Evolutionary conservation across 192 early-diverging fungal genomes (phyloP), one percentile per base, ranked within the genome.

Genomic region (Pilaira anomala): DNA sequence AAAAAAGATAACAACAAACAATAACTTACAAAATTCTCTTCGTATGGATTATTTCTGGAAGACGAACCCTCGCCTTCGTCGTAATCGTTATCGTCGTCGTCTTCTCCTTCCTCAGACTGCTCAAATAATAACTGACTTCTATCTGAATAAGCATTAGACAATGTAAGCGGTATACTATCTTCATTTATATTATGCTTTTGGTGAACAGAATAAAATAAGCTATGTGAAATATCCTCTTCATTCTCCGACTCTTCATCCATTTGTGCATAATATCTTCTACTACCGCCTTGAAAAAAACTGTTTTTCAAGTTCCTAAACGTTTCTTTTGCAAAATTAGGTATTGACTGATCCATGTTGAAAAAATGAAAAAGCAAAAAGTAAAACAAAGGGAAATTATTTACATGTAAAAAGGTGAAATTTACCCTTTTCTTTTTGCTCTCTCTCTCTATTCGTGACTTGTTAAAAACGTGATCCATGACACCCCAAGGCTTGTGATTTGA

Each of bases 191-290:
- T 16, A 9, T 36, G 33, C 5, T 36, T 36, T 29, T 19, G 60
- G 19, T 57, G 71, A 40, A 61, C 44, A 19, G 71, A 73, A 36
- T 63, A 73, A 46, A 73, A 73, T 7, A 73, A 21, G 26, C 66
- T 73, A 25, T 67, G 65, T 14, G 58, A 46, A 12, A 51, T 54
- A 2, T 71, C 62, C 22, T 72, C 70, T 57, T 67, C 71, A 56
- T 72, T 61, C 40, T 73, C 71, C 45, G 65, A 63, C 21, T 66
- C 70, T 29, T 62, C 44, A 26, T 67, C 65, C 60, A 73, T 58
- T 18, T 63, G 71, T 16, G 71, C 52, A 33, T 70, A 70, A 46
- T 62, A 51, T 0, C 64, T 63, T 14, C 61, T 24, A 30, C 49
- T 19, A 12, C 25, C 45, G 3, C 50, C 49, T 57, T 63, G 41